These are phyloP conservation scores for Russula emetica DNA, from an alignment of 768 basidiomycete species.

Conservation along the genomic window DNA sequence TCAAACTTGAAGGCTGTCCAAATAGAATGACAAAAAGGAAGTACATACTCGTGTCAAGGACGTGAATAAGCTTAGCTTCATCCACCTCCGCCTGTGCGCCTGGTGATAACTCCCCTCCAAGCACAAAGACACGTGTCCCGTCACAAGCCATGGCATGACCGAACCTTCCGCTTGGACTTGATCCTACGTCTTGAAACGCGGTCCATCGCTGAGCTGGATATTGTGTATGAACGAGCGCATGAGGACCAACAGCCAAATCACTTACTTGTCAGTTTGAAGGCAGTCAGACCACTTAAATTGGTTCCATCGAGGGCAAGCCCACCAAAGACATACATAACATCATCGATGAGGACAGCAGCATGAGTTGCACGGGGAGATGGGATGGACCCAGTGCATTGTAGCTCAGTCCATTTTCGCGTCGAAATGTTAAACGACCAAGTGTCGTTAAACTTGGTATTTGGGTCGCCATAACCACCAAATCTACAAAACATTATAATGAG, in stretches of 20 bases:
- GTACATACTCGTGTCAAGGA: conserved; percentile 88
- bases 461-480: conserved; percentile 26
- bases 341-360: no score
- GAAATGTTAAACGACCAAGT: no score
- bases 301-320: conserved; percentile 32
- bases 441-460: conserved; percentile 31
- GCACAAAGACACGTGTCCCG: conserved; percentile 82
- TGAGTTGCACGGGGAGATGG: conserved; percentile 29
- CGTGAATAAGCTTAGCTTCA: conserved; percentile 75
- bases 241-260: conserved; percentile 27
- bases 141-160: conserved; percentile 98
- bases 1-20: neutral
- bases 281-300: conserved; percentile 56
- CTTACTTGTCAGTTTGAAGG: conserved; percentile 96
- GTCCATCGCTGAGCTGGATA: conserved; percentile 91
- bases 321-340: no score
- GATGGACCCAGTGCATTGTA: no score
- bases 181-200: conserved; percentile 99
- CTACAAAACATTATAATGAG: no score
- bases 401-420: conserved; percentile 66
- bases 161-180: conserved; percentile 83
- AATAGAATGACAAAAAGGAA: conserved; percentile 2
- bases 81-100: conserved; percentile 67
- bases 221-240: neutral
- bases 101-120: conserved; percentile 89